Evolutionary conservation across 345 rosid species (phyloP).

Genomic region (Populus pruinosa): DNA sequence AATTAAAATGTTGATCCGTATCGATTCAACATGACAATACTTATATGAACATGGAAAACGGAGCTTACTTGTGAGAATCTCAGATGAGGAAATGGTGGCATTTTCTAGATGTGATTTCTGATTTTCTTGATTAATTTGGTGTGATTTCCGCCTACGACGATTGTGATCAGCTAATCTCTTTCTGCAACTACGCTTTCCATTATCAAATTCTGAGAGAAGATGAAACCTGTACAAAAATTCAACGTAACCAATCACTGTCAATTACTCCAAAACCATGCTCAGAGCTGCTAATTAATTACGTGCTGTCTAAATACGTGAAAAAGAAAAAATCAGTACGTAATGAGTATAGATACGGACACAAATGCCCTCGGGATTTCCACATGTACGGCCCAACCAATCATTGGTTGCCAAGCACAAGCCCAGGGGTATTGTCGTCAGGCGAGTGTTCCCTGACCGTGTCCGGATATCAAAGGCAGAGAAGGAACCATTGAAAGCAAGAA

Average conservation of each 20-base stretch:
- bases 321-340: background rate
- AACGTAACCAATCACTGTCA: background rate
- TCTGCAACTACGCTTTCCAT: constrained; percentile 97
- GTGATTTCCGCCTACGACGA: constrained; percentile 84
- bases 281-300: background rate
- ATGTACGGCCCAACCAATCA: constrained; percentile 37
- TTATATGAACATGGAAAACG: background rate
- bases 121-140: constrained; percentile 40
- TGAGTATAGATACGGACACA: constrained; percentile 17
- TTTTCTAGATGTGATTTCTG: constrained; percentile 34
- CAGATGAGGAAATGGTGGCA: constrained; percentile 35
- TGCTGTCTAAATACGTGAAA: background rate
- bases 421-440: constrained; percentile 22
- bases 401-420: constrained; percentile 8
- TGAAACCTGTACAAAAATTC: constrained; percentile 57
- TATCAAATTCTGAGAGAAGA: constrained; percentile 84
- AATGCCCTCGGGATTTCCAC: constrained; percentile 54
- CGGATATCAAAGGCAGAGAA: background rate
- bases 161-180: constrained; percentile 95
- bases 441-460: background rate
- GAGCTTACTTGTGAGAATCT: constrained; percentile 38
- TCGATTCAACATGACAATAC: background rate
- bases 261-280: background rate
- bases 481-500: background rate
- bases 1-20: background rate